Evolutionary conservation across 2,329 filamentous ascomycete species (phyloP), one percentile per base, ranked within the genome.

Genomic region (Cyphellophora attinorum): DNA sequence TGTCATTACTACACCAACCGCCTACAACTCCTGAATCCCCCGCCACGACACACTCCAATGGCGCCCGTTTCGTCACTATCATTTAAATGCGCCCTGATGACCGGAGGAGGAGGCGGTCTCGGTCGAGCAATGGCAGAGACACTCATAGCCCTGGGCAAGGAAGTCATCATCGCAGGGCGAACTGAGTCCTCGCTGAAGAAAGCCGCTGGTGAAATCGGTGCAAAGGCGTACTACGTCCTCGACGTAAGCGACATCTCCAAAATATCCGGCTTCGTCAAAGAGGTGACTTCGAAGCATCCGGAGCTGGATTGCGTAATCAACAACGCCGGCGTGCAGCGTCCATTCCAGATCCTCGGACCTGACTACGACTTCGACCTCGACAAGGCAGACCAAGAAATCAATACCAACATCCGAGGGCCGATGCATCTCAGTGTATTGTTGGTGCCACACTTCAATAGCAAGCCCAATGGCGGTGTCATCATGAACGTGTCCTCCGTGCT

Each of bases 241-340:
- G 71, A 76, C 47, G 71, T 67, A 0, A 65, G 70, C 33, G 54
- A 65, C 3, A 59, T 61, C 0, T 33, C 51, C 0, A 48, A 56
- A 2, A 50, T 54, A 6, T 57, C 65, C 0, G 28, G 33, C 0
- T 73, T 75, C 40, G 53, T 68, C 34, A 37, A 59, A 27, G 59
- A 57, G 11, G 48, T 76, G 27, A 64, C 58, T 3, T 42, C 40
- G 2, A 63, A 72, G 5, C 65, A 76, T 45, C 69, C 67, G 0
- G 64, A 72, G 5, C 49, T 76, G 2, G 71, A 77, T 52, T 76
- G 70, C 42, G 49, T 76, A 1, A 56, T 76, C 48, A 76, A 76
- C 55, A 76, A 77, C 35, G 72, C 72, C 0, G 72, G 71, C 2
- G 67, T 76, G 1, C 72, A 76, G 48, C 55, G 69, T 2, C 72